These are phyloP conservation scores for Comarum palustre DNA, from an alignment of 306 rosid species.

Conservation along the genomic window DNA sequence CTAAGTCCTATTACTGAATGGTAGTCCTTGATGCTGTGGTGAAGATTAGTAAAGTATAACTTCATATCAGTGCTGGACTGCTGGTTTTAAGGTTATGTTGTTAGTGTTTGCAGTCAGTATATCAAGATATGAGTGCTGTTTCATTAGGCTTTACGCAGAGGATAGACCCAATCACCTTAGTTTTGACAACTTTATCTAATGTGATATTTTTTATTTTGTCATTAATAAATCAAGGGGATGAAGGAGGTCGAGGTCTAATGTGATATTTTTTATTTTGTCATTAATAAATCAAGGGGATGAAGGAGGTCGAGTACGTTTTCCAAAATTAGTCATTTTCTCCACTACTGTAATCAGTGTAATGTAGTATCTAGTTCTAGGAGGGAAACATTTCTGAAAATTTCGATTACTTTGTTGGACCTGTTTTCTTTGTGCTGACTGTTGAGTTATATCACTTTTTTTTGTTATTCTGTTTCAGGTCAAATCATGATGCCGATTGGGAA, in stretches of 20 bases:
- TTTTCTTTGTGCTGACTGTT: slow-evolving; percentile 10
- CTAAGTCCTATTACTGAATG: not conserved
- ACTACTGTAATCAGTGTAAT: not conserved
- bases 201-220: not conserved
- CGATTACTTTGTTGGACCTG: not conserved
- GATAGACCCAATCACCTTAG: not conserved
- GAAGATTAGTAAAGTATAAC: not conserved
- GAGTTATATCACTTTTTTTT: not conserved
- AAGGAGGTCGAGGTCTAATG: not conserved
- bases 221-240: not conserved
- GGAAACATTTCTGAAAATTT: not conserved
- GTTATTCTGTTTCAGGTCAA: slow-evolving; percentile 41
- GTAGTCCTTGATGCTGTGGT: not conserved
- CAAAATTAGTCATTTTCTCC: not conserved
- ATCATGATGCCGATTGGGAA: slow-evolving; percentile 66
- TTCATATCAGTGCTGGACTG: slow-evolving; percentile 4
- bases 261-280: not conserved
- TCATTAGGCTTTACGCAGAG: not conserved
- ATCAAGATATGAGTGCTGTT: not conserved
- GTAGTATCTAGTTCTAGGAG: not conserved
- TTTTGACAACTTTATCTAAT: too few relatives aligned
- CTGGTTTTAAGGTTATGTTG: not conserved
- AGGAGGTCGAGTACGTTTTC: not conserved
- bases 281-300: not conserved
- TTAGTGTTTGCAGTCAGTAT: not conserved